Base-by-base conservation (phyloP, 2,329 filamentous ascomycete species). In the Fusarium liriodendri region DNA sequence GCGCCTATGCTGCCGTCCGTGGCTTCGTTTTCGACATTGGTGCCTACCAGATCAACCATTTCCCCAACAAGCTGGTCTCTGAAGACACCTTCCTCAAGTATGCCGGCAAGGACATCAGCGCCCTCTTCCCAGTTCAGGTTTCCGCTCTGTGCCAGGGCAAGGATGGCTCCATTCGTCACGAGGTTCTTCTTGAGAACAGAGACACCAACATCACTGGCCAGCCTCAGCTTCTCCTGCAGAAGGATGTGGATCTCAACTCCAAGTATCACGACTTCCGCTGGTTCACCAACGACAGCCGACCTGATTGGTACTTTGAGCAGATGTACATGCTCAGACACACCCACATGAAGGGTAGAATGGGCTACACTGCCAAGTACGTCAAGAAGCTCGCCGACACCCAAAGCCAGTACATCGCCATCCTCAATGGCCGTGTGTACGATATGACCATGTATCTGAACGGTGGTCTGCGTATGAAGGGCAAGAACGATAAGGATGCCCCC, bases 231-330 rank as follows among this genome's bases (percentile, higher is more conserved):
- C 89, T 95, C 80, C 91, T 88, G 9, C 58, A 62, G 11, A 54
- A 37, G 78, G 86, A 83, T 33, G 87, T 88, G 5, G 95, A 98
- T 79, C 74, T 87, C 25, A 97, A 98, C 79, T 86, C 91, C 25
- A 85, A 89, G 71, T 99, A 97, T 81, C 97, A 99, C 79, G 97
- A 99, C 81, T 99, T 99, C 89, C 91, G 97, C 68, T 91, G 89
- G 79, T 95, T 90, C 79, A 94, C 89, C 37, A 94, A 95, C 74
- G 94, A 98, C 80, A 92, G 89, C 60, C 92, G 95, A 13, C 91
- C 92, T 2, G 95, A 98, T 80, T 99, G 97, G 97, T 98, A 96
- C 84, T 92, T 89, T 66, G 94, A 99, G 84, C 92, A 95, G 81
- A 95, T 98, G 89, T 87, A 91, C 35, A 90, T 91, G 81, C 85